Base-by-base conservation (phyloP, 176 grass and related monocot genomes). In the Phoenix roebelenii region DNA sequence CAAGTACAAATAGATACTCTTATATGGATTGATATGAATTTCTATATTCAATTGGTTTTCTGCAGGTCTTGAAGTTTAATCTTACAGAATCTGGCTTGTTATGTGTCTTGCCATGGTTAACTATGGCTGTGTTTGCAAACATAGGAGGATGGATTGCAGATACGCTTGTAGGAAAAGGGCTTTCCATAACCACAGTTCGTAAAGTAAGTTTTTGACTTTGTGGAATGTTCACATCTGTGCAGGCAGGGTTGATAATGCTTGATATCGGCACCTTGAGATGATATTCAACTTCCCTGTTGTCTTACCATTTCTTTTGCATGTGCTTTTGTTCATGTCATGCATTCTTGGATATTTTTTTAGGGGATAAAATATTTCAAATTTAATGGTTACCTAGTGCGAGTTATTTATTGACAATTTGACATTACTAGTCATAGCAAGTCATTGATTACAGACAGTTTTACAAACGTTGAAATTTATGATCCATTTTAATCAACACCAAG, bases 91-190 rank as follows among this genome's bases (percentile, higher is more conserved):
- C 92, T 10, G 87, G 92, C 24, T 81, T 97, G 57, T 55, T 97
- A 1, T 97, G 92, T 60, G 92, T 97, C 26, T 72, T 97, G 69
- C 92, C 92, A 59, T 97, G 92, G 92, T 60, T 97, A 53, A 97
- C 92, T 22, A 88, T 97, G 92, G 92, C 87, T 32, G 63, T 97
- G 18, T 97, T 85, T 65, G 87, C 92, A 10, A 97, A 97, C 44
- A 67, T 97, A 65, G 91, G 91, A 30, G 91, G 91, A 23, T 96
- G 91, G 86, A 96, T 96, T 61, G 91, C 91, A 39, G 91, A 96
- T 72, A 90, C 91, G 6, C 83, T 96, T 48, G 83, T 96, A 53
- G 52, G 52, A 30, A 96, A 70, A 79, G 91, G 86, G 25, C 0
- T 90, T 63, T 96, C 91, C 6, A 71, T 96, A 77, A 96, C 91